Conservation (phyloP, 2,329 filamentous ascomycete species). For the Penicillium rolfsii region DNA sequence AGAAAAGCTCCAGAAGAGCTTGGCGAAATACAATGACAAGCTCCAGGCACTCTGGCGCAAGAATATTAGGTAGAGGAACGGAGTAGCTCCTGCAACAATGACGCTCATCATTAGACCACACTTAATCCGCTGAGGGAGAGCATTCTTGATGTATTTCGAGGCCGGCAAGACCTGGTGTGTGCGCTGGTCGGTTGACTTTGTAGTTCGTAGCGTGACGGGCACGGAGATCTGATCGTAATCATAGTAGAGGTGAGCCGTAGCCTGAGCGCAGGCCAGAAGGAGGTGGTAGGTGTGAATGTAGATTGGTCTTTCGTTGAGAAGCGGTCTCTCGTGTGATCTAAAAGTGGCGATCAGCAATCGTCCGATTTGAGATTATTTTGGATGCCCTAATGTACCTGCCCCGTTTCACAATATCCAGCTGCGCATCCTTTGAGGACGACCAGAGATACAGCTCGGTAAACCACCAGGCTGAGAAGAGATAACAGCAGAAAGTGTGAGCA, state of each 20-base stretch:
- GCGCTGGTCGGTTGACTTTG: slow-evolving; percentile 38
- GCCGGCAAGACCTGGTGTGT: slow-evolving; percentile 44
- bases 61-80: slow-evolving; percentile 64
- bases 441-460: slow-evolving; percentile 83
- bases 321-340: slow-evolving; percentile 66
- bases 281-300: slow-evolving; percentile 75
- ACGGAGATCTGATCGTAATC: slow-evolving; percentile 73
- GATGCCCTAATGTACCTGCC: slow-evolving; percentile 58
- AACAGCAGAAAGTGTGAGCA: slow-evolving; percentile 73
- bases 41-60: slow-evolving; percentile 69
- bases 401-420: slow-evolving; percentile 73
- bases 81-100: slow-evolving; percentile 51
- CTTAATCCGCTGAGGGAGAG: slow-evolving; percentile 36
- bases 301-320: slow-evolving; percentile 83
- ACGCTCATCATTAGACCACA: slow-evolving; percentile 42
- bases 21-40: slow-evolving; percentile 70
- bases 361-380: background rate
- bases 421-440: slow-evolving; percentile 62
- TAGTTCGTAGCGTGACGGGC: slow-evolving; percentile 46
- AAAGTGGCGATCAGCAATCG: slow-evolving; percentile 12
- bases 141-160: slow-evolving; percentile 42
- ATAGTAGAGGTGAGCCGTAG: slow-evolving; percentile 67
- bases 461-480: slow-evolving; percentile 74
- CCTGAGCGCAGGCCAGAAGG: slow-evolving; percentile 70
- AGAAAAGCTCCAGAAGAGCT: slow-evolving; percentile 74